Percentiles rank a stretch among this genome's conserved stretches.
Evolutionary conservation across 169 alveolate species (phyloP).

Genomic region (Cystoisospora suis): DNA sequence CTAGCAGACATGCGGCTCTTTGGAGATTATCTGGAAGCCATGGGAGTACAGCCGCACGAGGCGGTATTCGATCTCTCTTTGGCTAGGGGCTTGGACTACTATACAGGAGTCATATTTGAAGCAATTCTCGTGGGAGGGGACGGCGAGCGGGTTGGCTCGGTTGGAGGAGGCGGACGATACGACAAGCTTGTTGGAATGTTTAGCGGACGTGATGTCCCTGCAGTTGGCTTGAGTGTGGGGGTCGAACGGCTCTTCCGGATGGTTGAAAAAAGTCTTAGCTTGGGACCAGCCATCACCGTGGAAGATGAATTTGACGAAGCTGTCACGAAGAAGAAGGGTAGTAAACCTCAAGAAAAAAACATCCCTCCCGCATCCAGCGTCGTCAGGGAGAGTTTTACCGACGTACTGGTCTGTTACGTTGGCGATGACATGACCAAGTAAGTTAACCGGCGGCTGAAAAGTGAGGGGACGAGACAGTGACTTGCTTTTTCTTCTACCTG

Average conservation of each 20-base stretch:
- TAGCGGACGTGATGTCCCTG: conserved; percentile 88
- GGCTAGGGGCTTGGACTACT: conserved; percentile 97
- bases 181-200: conserved; percentile 93
- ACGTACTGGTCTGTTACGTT: conserved; percentile 72
- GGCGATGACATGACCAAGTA: conserved; percentile 76
- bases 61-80: conserved; percentile 88
- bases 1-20: conserved; percentile 78
- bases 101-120: conserved; percentile 96
- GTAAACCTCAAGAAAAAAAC: neutral
- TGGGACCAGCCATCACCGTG: conserved; percentile 22
- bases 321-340: neutral
- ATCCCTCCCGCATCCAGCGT: neutral
- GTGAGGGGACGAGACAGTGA: no score
- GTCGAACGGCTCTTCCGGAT: conserved; percentile 90
- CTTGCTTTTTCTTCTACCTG: no score
- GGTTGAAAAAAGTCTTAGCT: conserved; percentile 37
- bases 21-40: conserved; percentile 65
- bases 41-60: conserved; percentile 49
- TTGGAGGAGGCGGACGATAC: conserved; percentile 98
- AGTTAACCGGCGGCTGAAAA: neutral
- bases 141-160: conserved; percentile 71
- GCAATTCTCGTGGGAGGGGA: conserved; percentile 82
- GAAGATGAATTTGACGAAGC: neutral
- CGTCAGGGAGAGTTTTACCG: conserved; percentile 52
- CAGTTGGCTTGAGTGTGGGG: conserved; percentile 96